A percentile compares a stretch with the other conserved stretches of the same genome.
phyloP scores from a whole-genome alignment of 148 eudicot species.

The Rhododendron mucronatum region DNA sequence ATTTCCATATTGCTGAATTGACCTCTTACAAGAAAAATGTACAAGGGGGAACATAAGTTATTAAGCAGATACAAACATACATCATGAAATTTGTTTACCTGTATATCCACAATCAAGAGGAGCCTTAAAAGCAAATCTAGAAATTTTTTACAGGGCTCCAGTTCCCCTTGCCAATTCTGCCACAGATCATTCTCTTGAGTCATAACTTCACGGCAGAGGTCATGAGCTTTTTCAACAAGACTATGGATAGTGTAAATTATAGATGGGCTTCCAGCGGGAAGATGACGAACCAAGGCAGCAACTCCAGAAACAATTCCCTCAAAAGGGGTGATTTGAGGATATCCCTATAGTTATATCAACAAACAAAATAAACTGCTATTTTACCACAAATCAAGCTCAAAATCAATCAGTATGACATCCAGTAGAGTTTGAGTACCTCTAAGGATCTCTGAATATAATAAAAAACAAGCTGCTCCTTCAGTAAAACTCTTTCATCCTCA shows the following conservation, averaged over 20 bases:
- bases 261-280: constrained; percentile 90
- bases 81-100: constrained; percentile 34
- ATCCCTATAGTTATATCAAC: constrained; percentile 39
- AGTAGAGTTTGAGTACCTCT: constrained; percentile 45
- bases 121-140: constrained; percentile 70
- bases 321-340: constrained; percentile 81
- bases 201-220: constrained; percentile 34
- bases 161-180: constrained; percentile 63
- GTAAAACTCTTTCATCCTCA: constrained; percentile 48
- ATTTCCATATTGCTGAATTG: neutral
- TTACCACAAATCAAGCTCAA: neutral
- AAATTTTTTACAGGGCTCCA: constrained; percentile 66
- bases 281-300: constrained; percentile 77
- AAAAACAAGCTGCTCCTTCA: constrained; percentile 93
- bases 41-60: neutral
- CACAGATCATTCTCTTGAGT: constrained; percentile 33
- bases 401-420: neutral
- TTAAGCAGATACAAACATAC: neutral
- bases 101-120: constrained; percentile 68
- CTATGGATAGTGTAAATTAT: constrained; percentile 65
- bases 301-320: constrained; percentile 94
- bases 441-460: constrained; percentile 83
- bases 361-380: neutral
- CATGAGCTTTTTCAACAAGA: constrained; percentile 62
- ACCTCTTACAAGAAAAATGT: neutral